These are phyloP conservation scores for Immersiella caudata DNA, from an alignment of 495 filamentous ascomycete genomes.

Conservation along the genomic window DNA sequence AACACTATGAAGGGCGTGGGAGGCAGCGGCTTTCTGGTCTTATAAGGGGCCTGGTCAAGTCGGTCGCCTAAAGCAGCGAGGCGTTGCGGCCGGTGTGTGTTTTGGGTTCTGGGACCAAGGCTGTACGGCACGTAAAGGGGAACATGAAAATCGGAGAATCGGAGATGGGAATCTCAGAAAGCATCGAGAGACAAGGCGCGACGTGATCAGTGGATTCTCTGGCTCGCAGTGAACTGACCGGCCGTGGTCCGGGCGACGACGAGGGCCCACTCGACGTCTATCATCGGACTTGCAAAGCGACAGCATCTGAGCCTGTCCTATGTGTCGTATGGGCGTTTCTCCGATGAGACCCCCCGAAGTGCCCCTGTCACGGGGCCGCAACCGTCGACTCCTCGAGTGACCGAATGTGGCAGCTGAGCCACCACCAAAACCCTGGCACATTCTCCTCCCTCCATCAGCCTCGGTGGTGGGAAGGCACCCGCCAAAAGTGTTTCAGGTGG, in stretches of 20 bases:
- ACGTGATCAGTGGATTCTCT: conserved; percentile 23
- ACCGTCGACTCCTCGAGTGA: conserved; percentile 21
- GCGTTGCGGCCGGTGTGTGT: neutral
- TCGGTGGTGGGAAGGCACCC: conserved; percentile 4
- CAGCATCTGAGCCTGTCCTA: conserved; percentile 18
- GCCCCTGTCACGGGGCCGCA: conserved; percentile 28
- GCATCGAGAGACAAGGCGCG: conserved; percentile 20
- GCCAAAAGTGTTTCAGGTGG: conserved; percentile 15
- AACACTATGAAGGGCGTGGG: conserved; percentile 3
- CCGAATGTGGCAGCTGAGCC: conserved; percentile 39
- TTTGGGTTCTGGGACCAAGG: neutral
- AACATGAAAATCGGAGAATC: conserved; percentile 2
- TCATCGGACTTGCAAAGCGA: conserved; percentile 29
- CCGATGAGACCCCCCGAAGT: conserved; percentile 18
- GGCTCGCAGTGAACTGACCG: neutral
- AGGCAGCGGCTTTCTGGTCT: conserved; percentile 6
- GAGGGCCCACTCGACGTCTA: conserved; percentile 17
- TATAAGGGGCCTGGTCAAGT: conserved; percentile 15
- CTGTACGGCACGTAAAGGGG: conserved; percentile 7
- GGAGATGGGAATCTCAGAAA: conserved; percentile 11
- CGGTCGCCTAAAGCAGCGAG: neutral
- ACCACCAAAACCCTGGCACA: conserved; percentile 13
- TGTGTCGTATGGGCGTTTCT: conserved; percentile 17
- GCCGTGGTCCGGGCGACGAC: neutral
- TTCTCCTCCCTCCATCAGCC: conserved; percentile 20